Evolutionary conservation across 2,329 filamentous ascomycete genomes (phyloP), one percentile per base, ranked within the genome.

Genomic region (Exophiala oligosperma): DNA sequence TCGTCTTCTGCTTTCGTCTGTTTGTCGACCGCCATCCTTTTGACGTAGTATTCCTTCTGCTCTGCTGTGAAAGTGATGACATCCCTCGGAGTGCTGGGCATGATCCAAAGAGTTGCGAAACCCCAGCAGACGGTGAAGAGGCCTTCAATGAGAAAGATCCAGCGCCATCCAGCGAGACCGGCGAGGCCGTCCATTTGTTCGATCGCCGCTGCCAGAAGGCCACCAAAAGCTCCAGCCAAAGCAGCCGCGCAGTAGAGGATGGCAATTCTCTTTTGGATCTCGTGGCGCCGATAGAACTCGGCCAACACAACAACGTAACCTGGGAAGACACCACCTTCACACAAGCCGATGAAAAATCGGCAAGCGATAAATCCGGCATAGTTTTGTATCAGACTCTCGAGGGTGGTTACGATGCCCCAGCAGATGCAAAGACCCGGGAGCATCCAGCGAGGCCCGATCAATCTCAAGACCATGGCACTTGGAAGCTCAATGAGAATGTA

Each of bases 111-210:
- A 6, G 75, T 73, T 2, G 72, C 40, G 8, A 73, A 47, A 1
- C 76, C 76, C 2, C 78, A 70, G 4, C 74, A 32, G 5, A 77
- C 69, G 0, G 79, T 79, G 3, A 76, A 57, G 8, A 71, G 29
- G 1, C 79, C 79, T 62, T 81, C 79, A 8, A 63, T 76, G 73
- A 77, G 84, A 89, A 43, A 82, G 77, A 21, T 81, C 78, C 77
- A 79, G 44, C 77, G 70, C 78, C 78, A 81, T 41, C 77, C 77
- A 5, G 70, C 71, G 41, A 74, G 73, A 9, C 74, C 73, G 6
- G 72, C 75, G 8, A 79, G 68, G 1, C 79, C 79, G 49, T 80
- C 74, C 76, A 82, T 79, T 67, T 77, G 74, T 68, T 32, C 49
- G 43, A 62, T 59, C 5, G 50, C 60, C 9, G 54, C 54, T 7